Base-by-base conservation (phyloP, 2,329 filamentous ascomycete species). In the Aspergillus sp. region DNA sequence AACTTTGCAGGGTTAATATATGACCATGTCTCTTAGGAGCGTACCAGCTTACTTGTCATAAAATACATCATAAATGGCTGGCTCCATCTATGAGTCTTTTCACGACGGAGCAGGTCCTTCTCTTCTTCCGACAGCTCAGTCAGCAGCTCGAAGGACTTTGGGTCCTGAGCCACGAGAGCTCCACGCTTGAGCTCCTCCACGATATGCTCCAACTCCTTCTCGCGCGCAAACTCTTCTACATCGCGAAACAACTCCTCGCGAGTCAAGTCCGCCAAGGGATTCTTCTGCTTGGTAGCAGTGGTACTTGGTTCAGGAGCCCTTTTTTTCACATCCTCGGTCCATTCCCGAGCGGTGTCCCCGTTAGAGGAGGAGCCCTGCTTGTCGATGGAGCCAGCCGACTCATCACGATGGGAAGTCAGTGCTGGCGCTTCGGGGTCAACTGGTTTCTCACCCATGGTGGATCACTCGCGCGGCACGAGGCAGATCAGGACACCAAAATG, bases 151-250 rank as follows among this genome's bases (percentile, higher is more conserved):
- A 81, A 89, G 22, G 76, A 75, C 13, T 75, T 75, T 0, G 87
- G 87, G 60, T 88, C 82, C 66, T 89, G 86, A 3, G 89, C 88
- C 16, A 92, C 80, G 9, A 92, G 76, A 2, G 88, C 88, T 26
- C 87, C 88, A 16, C 59, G 62, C 26, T 60, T 61, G 10, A 66
- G 51, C 24, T 65, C 50, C 13, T 73, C 71, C 2, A 83, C 70
- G 54, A 86, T 78, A 53, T 87, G 80, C 2, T 73, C 70, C 30
- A 91, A 76, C 17, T 79, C 76, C 58, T 87, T 82, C 42, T 79
- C 73, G 11, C 75, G 72, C 20, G 84, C 85, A 62, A 63, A 69
- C 8, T 54, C 50, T 41, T 67, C 64, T 33, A 67, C 62, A 47
- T 69, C 65, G 8, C 45, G 47, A 3, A 68, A 53, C 17, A 69